Evolutionary conservation across 129 eudicot genomes (phyloP), one percentile per base, ranked within the genome.

Genomic region (Saposhnikovia divaricata): DNA sequence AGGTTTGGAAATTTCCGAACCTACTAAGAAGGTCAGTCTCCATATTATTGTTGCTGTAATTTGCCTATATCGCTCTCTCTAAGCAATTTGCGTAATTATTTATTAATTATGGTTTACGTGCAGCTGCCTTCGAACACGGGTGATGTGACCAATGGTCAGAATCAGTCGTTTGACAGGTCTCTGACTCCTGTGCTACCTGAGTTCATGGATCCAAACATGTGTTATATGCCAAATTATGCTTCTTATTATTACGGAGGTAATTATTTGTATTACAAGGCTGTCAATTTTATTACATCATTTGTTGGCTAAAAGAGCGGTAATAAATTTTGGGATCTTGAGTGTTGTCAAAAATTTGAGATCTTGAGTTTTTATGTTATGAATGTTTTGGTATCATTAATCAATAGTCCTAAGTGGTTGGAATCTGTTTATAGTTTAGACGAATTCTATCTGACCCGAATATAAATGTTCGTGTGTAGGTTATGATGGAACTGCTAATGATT

Each of bases 181-280:
- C 70, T 80, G 9, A 89, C 92, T 13, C 96, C 98, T 21, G 16
- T 83, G 72, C 73, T 85, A 4, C 84, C 90, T 0, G 93, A 89
- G 72, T 79, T 75, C n/a, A 87, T 85, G 82, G 96, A 93, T 86
- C 90, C 90, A 21, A 8, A 85, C 42, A 37, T 85, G 80, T 88
- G 85, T 48, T 89, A 89, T 83, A 68, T 81, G 72, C 98, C 91
- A 2, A 90, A 81, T 12, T 92, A 92, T 79, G 81, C 90, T 38
- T 81, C 91, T 0, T 90, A 93, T 75, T 93, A 90, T 78, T 93
- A 93, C 61, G 91, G 93, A 80, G 89, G 91, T 89, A 57, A 61
- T 44, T 28, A 18, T 14, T 6, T 0, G 5, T 59, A n/a, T 9
- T 59, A 9, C 8, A 50, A 15, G 7, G 1, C 6, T 16, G 23